Evolutionary conservation across 1,284 basidiomycete species (phyloP).

Genomic region (Cryptococcus depauperatus): DNA sequence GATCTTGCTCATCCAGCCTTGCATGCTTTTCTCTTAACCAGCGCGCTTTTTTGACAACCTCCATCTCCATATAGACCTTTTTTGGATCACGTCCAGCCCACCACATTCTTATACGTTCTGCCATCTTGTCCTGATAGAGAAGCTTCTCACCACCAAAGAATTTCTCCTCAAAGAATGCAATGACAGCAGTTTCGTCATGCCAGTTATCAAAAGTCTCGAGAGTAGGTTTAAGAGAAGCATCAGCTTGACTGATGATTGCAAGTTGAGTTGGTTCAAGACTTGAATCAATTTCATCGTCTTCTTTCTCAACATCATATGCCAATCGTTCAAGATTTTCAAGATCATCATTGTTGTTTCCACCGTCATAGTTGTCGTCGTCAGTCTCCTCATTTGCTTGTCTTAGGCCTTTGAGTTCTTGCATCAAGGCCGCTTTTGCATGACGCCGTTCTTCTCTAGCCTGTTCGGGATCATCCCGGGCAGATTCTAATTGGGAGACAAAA

Average conservation of each 20-base stretch:
- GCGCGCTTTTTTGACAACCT: constrained; percentile 50
- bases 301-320: constrained; percentile 5
- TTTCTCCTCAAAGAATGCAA: constrained; percentile 24
- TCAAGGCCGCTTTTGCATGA: constrained; percentile 10
- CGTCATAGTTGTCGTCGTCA: constrained; percentile 41
- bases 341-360: constrained; percentile 51
- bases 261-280: constrained; percentile 5
- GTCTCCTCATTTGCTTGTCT: constrained; percentile 8
- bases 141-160: constrained; percentile 28
- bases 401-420: constrained; percentile 11
- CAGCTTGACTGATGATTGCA: constrained; percentile 6
- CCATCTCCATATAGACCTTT: constrained; percentile 39
- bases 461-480: constrained; percentile 22
- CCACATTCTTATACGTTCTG: constrained; percentile 28
- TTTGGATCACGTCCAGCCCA: constrained; percentile 28
- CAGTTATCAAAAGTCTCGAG: constrained; percentile 23
- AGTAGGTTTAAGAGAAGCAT: constrained; percentile 1
- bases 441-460: constrained; percentile 14
- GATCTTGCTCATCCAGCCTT: constrained; percentile 25
- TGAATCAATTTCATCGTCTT: constrained; percentile 11
- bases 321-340: constrained; percentile 11
- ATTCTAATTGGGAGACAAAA: constrained; percentile 53
- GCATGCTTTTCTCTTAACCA: constrained; percentile 26
- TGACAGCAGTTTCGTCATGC: constrained; percentile 27
- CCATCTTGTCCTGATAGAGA: constrained; percentile 19